Evolutionary conservation across 345 rosid genomes (phyloP), one percentile per base, ranked within the genome.

Genomic region (Gossypium herbaceum): DNA sequence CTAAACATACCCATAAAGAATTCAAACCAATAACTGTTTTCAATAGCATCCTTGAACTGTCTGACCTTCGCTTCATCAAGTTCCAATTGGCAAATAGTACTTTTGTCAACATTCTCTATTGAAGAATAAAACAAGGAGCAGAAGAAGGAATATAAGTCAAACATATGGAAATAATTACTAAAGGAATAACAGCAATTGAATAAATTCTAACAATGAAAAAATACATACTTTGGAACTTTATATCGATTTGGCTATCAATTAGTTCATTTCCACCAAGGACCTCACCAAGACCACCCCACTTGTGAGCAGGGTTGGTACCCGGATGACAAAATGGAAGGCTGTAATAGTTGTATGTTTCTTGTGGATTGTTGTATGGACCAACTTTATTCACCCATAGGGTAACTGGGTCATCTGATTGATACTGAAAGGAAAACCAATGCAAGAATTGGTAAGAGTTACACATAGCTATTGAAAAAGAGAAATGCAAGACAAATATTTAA

Each of bases 261-360:
- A 96, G 98, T 80, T 96, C 99, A 82, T 96, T 96, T 78, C 99
- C 99, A 84, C 99, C 99, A 12, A 96, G 89, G 80, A 93, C 99
- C 84, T 96, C 99, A 77, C 98, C 99, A 79, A 96, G 98, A 57
- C 99, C 99, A 82, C 97, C 99, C 99, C 98, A 96, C 82, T 96
- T 96, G 85, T 96, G 99, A 71, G 88, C 87, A 62, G 87, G 79
- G 80, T 82, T 84, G 34, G 39, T 84, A 79, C 93, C 74, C 54
- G 86, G 86, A 70, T 81, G 92, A 75, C 99, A 96, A 87, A 93
- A 96, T 22, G 99, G 99, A 82, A 96, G 98, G 84, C 94, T 91
- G 90, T 92, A 92, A 75, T 96, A 96, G 86, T 96, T 96, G 82
- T 96, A 96, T 1, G 98, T 96, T 88, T 96, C 98, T 81, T 96